Evolutionary conservation across 1,139 yeast species (phyloP).

Genomic region (Yamadazyma atmosphaerica): DNA sequence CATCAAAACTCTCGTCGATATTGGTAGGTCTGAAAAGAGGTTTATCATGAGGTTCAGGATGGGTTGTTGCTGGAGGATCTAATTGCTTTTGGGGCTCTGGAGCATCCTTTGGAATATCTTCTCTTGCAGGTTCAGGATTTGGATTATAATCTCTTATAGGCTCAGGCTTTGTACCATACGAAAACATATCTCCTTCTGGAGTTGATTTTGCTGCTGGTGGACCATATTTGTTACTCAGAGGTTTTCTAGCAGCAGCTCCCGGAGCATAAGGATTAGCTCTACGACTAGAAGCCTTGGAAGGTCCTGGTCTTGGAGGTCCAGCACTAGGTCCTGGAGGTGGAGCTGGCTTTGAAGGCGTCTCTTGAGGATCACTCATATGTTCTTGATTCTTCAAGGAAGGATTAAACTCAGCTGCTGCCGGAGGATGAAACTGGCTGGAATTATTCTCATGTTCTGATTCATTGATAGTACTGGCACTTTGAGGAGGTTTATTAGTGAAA

Average conservation of each 20-base stretch:
- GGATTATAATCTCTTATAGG: no score
- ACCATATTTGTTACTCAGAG: conserved; percentile 15
- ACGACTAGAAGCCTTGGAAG: conserved; percentile 11
- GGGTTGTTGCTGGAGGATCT: background rate
- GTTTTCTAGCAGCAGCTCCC: conserved; percentile 12
- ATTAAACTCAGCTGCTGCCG: conserved; percentile 5
- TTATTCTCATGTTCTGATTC: conserved; percentile 17
- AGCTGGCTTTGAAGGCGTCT: conserved; percentile 11
- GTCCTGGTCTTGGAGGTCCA: conserved; percentile 10
- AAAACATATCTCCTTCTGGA: conserved; percentile 17
- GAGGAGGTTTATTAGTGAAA: conserved; percentile 3
- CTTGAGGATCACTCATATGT: background rate
- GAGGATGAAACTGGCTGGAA: conserved; percentile 3
- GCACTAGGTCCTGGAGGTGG: conserved; percentile 11
- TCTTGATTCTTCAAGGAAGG: conserved; percentile 3
- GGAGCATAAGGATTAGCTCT: conserved; percentile 46
- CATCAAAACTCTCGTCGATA: conserved; percentile 34
- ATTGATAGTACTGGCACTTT: conserved; percentile 12
- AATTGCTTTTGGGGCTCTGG: background rate
- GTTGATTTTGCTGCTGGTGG: conserved; percentile 1
- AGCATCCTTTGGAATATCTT: background rate
- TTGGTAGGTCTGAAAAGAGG: conserved; percentile 17
- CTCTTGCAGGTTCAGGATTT: no score
- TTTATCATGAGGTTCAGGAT: conserved; percentile 5
- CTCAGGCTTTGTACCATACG: conserved; percentile 37